These are phyloP conservation scores for Olyra latifolia DNA, from an alignment of 176 grass and related monocot species.

Conservation along the genomic window DNA sequence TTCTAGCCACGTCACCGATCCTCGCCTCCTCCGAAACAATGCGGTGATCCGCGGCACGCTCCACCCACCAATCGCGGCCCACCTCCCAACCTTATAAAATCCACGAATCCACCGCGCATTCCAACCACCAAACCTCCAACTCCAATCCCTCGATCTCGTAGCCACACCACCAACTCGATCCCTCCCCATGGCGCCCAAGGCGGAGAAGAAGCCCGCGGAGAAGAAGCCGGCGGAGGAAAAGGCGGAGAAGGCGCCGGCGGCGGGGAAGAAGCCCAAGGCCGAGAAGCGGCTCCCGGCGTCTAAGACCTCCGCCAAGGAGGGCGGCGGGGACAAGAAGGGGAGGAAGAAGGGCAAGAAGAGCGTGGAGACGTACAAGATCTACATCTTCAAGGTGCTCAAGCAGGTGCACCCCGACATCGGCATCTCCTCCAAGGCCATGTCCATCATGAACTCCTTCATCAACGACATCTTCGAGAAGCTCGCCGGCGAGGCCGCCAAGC, in stretches of 20 bases:
- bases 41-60: neutral
- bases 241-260: conserved; percentile 31
- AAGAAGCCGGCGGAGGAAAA: conserved; percentile 48
- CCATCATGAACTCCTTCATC: conserved; percentile 97
- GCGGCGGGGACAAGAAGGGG: conserved; percentile 12
- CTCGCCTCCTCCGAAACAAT: neutral
- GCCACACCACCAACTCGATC: neutral
- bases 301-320: conserved; percentile 23
- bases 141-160: neutral
- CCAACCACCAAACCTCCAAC: neutral
- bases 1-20: conserved; percentile 32
- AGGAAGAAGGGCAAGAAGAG: conserved; percentile 19
- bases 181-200: conserved; percentile 50
- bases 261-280: conserved; percentile 41
- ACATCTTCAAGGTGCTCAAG: conserved; percentile 96
- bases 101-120: no score
- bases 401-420: conserved; percentile 92
- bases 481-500: conserved; percentile 43
- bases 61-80: neutral
- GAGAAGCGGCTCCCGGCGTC: conserved; percentile 33
- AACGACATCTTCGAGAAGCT: conserved; percentile 95
- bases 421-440: conserved; percentile 92
- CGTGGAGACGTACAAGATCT: conserved; percentile 64
- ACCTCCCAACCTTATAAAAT: neutral
- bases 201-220: conserved; percentile 55